Evolutionary conservation across 1,139 yeast genomes (phyloP), one percentile per base, ranked within the genome.

Genomic region (Kodamaea sp.): DNA sequence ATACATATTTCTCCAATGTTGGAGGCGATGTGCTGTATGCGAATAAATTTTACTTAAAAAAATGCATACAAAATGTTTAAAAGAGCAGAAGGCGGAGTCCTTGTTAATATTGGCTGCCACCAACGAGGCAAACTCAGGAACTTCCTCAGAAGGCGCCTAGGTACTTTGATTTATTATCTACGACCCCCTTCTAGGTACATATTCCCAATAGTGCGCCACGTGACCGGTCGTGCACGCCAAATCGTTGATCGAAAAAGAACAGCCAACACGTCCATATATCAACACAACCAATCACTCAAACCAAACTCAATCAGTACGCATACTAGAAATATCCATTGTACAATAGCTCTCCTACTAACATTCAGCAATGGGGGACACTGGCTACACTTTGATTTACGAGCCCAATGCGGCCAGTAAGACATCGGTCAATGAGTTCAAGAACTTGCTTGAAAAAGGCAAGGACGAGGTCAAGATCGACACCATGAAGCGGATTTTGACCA

Each of bases 381-480:
- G 89, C 10, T 83, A 83, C 58, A 83, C 92, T 15, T 66, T 84
- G 65, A 82, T 84, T 44, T 80, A 80, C 55, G 89, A 84, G 70
- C 86, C 89, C 36, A 75, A 78, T 48, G 75, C 90, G 54, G 76
- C 83, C 41, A 75, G 77, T 47, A 83, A 80, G 60, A 78, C 83
- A 44, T 78, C 95, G 21, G 76, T 77, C 36, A 76, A 76, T 53
- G 96, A 90, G 63, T 83, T 85, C 66, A 84, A 80, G 58, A 76
- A 77, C 37, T 72, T 83, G 47, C 74, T 94, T 52, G 98, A 92
- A 65, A 88, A 86, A 62, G 95, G 96, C 35, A 79, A 78, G 47
- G 98, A 92, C 60, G 95, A 84, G 24, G 80, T 78, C 49, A 90
- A 92, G 64, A 78, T 90, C 46, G 87, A 80, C 37, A 83, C 96